Percentiles rank a stretch among this genome's conserved stretches.
Conservation (phyloP, 805 yeast genomes). For the Saccharomycopsis guyanensis region DNA sequence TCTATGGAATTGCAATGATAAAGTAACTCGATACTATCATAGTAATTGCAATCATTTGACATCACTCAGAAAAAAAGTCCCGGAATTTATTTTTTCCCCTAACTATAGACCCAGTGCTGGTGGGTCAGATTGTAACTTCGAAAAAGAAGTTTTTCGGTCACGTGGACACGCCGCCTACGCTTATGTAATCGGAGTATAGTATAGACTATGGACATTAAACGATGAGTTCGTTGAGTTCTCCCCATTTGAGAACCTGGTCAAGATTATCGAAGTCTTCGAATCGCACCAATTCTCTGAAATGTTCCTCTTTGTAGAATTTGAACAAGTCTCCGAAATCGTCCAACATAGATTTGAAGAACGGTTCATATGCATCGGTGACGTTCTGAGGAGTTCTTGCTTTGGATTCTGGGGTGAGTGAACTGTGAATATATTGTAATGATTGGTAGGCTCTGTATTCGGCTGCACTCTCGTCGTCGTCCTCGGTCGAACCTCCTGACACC, state of each 20-base stretch:
- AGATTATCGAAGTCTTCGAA: slow-evolving; percentile 25
- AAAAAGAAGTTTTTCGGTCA: too few species aligned
- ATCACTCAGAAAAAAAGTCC: background rate
- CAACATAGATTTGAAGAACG: slow-evolving; percentile 13
- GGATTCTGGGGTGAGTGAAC: slow-evolving; percentile 31
- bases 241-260: slow-evolving; percentile 24
- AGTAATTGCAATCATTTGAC: slow-evolving; percentile 2
- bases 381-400: slow-evolving; percentile 18
- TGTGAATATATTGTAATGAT: slow-evolving; percentile 26
- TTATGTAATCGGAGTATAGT: too few species aligned
- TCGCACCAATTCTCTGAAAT: slow-evolving; percentile 22
- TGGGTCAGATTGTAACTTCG: too few species aligned
- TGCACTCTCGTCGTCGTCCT: slow-evolving; percentile 20
- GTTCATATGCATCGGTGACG: background rate
- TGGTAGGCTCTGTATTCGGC: slow-evolving; percentile 17
- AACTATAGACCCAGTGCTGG: too few species aligned
- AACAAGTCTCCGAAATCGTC: slow-evolving; percentile 16
- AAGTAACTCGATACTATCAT: slow-evolving; percentile 14
- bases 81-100: background rate
- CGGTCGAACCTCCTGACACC: background rate
- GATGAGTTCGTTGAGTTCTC: slow-evolving; percentile 17
- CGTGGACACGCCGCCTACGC: too few species aligned
- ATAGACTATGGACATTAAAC: too few species aligned
- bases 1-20: slow-evolving; percentile 18
- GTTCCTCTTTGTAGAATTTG: slow-evolving; percentile 7